Conservation (phyloP, 768 basidiomycete species). For the Termitomyces heimii region DNA sequence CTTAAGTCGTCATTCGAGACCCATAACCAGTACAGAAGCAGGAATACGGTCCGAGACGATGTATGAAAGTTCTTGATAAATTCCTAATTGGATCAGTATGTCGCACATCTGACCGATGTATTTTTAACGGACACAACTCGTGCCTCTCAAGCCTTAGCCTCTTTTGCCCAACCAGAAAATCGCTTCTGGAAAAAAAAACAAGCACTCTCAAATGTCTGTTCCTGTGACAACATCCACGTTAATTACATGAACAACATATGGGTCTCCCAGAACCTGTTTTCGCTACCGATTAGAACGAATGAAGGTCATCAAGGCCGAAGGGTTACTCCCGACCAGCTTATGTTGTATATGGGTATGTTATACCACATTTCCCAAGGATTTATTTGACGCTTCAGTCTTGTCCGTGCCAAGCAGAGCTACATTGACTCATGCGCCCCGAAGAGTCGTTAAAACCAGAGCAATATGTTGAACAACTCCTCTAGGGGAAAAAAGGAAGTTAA, state of each 20-base stretch:
- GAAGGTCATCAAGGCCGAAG: background rate
- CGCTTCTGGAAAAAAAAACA: background rate
- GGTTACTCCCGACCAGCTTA: background rate
- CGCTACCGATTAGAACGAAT: background rate
- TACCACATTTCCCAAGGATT: background rate
- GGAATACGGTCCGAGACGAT: no score
- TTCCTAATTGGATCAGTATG: background rate
- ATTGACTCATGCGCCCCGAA: background rate
- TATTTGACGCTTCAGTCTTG: background rate
- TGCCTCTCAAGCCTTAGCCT: background rate
- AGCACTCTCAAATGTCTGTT: background rate
- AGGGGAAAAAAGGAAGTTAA: background rate
- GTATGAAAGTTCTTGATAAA: background rate
- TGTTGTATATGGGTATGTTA: background rate
- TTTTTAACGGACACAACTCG: background rate
- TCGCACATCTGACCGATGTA: background rate
- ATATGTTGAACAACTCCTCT: background rate
- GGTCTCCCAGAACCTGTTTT: background rate
- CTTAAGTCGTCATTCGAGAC: no score
- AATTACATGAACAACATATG: background rate
- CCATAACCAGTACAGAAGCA: no score
- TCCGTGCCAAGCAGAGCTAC: background rate
- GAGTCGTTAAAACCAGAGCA: background rate
- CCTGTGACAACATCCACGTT: background rate
- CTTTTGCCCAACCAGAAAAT: background rate